Conservation (phyloP, 2,329 filamentous ascomycete genomes). For the Penicillium sp. region DNA sequence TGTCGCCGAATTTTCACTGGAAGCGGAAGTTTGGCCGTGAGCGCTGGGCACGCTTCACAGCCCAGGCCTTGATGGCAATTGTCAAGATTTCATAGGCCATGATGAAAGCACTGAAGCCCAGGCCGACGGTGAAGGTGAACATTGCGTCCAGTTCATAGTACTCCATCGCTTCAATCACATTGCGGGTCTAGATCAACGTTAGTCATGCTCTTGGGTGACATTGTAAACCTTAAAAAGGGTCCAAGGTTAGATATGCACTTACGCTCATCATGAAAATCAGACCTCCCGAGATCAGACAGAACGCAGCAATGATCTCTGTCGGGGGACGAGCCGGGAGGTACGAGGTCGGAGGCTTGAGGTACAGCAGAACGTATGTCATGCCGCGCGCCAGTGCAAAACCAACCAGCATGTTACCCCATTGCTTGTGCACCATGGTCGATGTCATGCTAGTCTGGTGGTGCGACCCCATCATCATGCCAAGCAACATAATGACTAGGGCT, state of each 20-base stretch:
- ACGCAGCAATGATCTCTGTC: conserved; percentile 76
- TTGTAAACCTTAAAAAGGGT: background rate
- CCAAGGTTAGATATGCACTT: conserved; percentile 35
- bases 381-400: conserved; percentile 70
- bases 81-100: conserved; percentile 76
- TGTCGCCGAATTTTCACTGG: conserved; percentile 13
- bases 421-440: conserved; percentile 83
- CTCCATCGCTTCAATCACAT: conserved; percentile 69
- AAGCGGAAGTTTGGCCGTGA: conserved; percentile 28
- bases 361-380: conserved; percentile 71
- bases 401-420: conserved; percentile 80
- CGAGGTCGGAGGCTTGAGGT: conserved; percentile 70
- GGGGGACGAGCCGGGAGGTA: conserved; percentile 75
- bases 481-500: conserved; percentile 70
- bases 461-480: conserved; percentile 91
- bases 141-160: conserved; percentile 72
- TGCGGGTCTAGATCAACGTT: conserved; percentile 51
- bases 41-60: conserved; percentile 42
- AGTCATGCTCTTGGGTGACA: conserved; percentile 13
- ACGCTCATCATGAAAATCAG: conserved; percentile 87
- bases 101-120: conserved; percentile 71
- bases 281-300: conserved; percentile 79
- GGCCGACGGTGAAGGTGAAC: conserved; percentile 82
- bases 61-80: conserved; percentile 83
- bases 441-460: conserved; percentile 78